phyloP scores from a whole-genome alignment of 495 filamentous ascomycete genomes.

The Penicillium cinerascens region DNA sequence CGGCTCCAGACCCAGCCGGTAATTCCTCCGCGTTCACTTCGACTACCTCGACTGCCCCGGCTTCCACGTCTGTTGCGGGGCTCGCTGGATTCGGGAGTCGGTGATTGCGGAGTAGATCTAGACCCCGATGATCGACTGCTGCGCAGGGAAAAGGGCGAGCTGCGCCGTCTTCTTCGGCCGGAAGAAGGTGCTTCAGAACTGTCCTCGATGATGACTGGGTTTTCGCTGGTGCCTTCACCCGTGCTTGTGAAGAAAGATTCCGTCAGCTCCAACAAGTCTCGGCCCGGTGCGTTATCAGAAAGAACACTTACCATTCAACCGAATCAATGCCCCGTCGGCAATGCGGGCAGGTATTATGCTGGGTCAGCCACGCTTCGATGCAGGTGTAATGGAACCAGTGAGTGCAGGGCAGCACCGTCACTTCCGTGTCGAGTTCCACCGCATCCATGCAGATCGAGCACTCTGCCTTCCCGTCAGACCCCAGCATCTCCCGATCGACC shows the following conservation, averaged over 20 bases:
- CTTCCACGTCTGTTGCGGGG: constrained; percentile 10
- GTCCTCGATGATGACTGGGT: constrained; percentile 28
- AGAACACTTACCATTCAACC: constrained; percentile 1
- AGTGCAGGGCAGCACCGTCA: constrained; percentile 76
- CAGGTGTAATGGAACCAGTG: constrained; percentile 90
- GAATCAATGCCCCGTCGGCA: constrained; percentile 72
- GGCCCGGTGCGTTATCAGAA: neutral
- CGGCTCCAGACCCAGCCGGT: constrained; percentile 38
- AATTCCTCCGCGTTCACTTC: constrained; percentile 26
- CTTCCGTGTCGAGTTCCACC: constrained; percentile 68
- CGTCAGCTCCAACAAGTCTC: neutral
- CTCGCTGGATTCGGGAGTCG: constrained; percentile 4
- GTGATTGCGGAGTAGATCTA: constrained; percentile 4
- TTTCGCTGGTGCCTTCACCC: constrained; percentile 29
- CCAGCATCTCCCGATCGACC: constrained; percentile 63
- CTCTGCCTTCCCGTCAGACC: constrained; percentile 62
- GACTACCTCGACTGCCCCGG: constrained; percentile 9
- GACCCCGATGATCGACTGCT: constrained; percentile 23
- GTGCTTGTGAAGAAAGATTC: constrained; percentile 5
- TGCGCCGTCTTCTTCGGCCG: constrained; percentile 12
- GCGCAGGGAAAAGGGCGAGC: constrained; percentile 16
- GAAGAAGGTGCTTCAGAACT: constrained; percentile 22
- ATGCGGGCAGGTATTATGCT: constrained; percentile 89
- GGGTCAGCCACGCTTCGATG: constrained; percentile 72
- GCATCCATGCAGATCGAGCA: constrained; percentile 95